Base-by-base conservation (phyloP, 305 asterid genomes). In the Rubia tinctorum region DNA sequence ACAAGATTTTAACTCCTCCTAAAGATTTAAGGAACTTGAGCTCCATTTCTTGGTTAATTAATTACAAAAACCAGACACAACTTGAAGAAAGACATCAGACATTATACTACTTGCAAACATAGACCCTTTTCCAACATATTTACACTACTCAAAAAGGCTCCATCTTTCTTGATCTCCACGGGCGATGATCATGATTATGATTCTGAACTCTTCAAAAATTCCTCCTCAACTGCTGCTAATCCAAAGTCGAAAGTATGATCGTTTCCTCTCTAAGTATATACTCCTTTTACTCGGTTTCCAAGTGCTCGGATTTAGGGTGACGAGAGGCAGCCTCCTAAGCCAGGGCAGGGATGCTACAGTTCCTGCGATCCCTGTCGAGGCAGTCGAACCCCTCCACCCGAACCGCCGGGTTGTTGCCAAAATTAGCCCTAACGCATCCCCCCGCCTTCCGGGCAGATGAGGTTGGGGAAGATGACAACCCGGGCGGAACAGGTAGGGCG, bases 311-410 rank as follows among this genome's bases (percentile, higher is more conserved):
- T n/a, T 15, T 44, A 23, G 7, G 7, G 62, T 4, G 4, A 9
- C 68, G 49, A 22, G 22, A 23, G 9, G 13, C 63, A 8, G 39
- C 30, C 67, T 5, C 10, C 71, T 66, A 94, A 23, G 99, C 99
- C 87, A 88, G 71, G 80, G 99, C 78, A 22, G 96, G 96, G 97
- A 94, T 91, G 84, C 97, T 88, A 87, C 99, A 85, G 73, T 89
- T 92, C 69, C 92, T 91, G 78, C 99, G 83, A 75, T 94, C 99
- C 91, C 96, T 84, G 75, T 93, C 96, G 0, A 91, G 94, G 86
- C 98, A 93, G 74, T 94, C 95, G 22, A 94, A 94, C 59, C 99
- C 99, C 89, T 94, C 98, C 68, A 94, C 73, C 80, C 99, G 81
- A 72, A 91, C 97, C 15, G 93, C 93, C 49, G 99, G 99, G 25